phyloP scores from a whole-genome alignment of 2,329 filamentous ascomycete species.

The Sordariomycetes sp. region DNA sequence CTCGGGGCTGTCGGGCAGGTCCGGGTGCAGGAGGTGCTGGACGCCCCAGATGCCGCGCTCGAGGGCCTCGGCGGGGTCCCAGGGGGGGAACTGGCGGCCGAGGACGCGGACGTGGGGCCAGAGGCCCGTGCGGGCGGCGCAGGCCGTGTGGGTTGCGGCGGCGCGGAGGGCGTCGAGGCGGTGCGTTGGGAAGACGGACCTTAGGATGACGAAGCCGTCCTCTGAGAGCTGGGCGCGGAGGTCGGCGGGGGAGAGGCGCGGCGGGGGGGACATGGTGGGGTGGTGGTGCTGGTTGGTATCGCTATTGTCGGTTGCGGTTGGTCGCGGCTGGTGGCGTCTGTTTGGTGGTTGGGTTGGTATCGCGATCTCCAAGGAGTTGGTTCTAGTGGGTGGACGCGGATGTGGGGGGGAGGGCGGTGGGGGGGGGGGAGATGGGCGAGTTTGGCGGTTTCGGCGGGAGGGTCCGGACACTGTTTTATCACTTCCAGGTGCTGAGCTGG shows the following conservation, averaged over 20 bases:
- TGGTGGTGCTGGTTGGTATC: too few species aligned
- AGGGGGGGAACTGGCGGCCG: constrained; percentile 85
- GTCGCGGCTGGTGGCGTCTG: too few species aligned
- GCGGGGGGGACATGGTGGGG: neutral
- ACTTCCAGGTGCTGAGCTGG: too few species aligned
- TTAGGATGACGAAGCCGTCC: constrained; percentile 67
- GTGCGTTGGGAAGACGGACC: constrained; percentile 41
- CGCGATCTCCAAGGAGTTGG: too few species aligned
- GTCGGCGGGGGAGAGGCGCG: neutral
- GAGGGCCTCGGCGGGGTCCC: constrained; percentile 40
- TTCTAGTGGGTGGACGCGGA: neutral
- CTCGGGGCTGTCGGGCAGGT: constrained; percentile 42
- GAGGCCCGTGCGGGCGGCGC: constrained; percentile 49
- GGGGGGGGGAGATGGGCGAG: too few species aligned
- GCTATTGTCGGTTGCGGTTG: too few species aligned
- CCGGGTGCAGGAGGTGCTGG: constrained; percentile 70
- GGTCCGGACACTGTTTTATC: too few species aligned
- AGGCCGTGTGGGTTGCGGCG: constrained; percentile 43
- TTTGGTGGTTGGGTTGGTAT: too few species aligned
- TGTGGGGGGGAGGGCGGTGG: neutral
- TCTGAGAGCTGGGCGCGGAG: constrained; percentile 38
- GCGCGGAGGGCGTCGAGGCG: constrained; percentile 46
- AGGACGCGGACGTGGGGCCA: constrained; percentile 79
- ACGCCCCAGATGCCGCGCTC: constrained; percentile 73
- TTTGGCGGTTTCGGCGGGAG: too few species aligned